phyloP scores from a whole-genome alignment of 208 protist genomes.

The Porcisia deanei region DNA sequence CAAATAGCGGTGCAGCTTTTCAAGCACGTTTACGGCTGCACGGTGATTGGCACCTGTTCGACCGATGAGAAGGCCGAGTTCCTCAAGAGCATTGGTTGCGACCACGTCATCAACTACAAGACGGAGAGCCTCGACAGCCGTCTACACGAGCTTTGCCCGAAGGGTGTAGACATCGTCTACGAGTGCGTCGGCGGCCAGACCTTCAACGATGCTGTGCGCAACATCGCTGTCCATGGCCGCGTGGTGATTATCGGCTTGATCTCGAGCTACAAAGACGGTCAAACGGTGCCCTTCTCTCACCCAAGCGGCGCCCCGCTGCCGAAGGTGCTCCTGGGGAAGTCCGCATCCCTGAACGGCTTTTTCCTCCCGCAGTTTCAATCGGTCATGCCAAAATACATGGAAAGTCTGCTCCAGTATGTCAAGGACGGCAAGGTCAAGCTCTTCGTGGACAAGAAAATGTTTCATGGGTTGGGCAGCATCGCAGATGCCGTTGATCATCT shows the following conservation, averaged over 20 bases:
- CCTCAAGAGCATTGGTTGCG: conserved; percentile 77
- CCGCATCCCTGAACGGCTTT: conserved; percentile 51
- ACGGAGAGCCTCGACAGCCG: conserved; percentile 56
- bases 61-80: conserved; percentile 66
- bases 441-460: conserved; percentile 43
- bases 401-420: conserved; percentile 29
- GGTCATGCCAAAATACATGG: conserved; percentile 29
- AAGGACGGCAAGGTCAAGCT: conserved; percentile 23
- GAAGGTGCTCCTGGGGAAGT: conserved; percentile 29
- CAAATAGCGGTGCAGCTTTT: conserved; percentile 89
- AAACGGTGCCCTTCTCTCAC: conserved; percentile 32
- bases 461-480: conserved; percentile 61
- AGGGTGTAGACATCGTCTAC: conserved; percentile 85
- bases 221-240: conserved; percentile 64
- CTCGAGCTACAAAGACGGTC: conserved; percentile 57
- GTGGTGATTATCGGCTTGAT: conserved; percentile 83
- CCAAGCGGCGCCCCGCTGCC: conserved; percentile 20
- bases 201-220: conserved; percentile 69
- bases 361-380: conserved; percentile 44
- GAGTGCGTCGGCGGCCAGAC: conserved; percentile 84
- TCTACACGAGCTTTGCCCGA: conserved; percentile 52
- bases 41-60: conserved; percentile 89
- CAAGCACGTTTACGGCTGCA: conserved; percentile 79
- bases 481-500: conserved; percentile 75
- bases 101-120: conserved; percentile 87